Conservation (phyloP, 2,329 filamentous ascomycete species). For the Neofusicoccum umdonicola region DNA sequence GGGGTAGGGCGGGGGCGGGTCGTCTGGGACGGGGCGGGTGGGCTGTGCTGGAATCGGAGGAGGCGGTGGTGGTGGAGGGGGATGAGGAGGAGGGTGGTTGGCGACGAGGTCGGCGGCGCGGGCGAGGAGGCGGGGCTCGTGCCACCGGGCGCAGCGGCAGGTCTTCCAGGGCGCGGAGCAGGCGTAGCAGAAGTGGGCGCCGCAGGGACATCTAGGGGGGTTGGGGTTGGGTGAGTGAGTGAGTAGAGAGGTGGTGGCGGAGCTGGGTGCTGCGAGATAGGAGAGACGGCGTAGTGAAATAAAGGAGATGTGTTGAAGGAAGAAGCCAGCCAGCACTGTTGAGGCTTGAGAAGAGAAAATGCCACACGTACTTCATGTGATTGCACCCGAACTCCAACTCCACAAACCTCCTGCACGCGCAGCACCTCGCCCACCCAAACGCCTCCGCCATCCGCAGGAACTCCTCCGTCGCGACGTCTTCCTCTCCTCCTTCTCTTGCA, state of each 20-base stretch:
- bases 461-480: conserved; percentile 26
- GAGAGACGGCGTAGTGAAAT: neutral
- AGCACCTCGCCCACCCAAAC: conserved; percentile 65
- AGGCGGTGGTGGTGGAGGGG: too few relatives aligned
- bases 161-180: conserved; percentile 48
- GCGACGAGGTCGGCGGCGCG: neutral
- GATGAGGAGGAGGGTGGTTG: too few relatives aligned
- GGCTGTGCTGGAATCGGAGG: too few relatives aligned
- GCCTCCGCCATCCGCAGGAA: conserved; percentile 62
- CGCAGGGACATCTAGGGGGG: conserved; percentile 44
- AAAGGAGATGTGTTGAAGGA: too few relatives aligned
- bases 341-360: too few relatives aligned
- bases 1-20: conserved; percentile 2
- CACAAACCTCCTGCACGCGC: conserved; percentile 60
- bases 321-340: too few relatives aligned
- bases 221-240: too few relatives aligned
- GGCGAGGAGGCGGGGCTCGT: conserved; percentile 4
- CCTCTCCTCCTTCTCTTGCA: conserved; percentile 16
- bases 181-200: conserved; percentile 67
- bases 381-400: conserved; percentile 61
- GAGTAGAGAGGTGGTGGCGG: neutral
- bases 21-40: neutral
- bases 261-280: neutral
- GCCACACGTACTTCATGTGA: conserved; percentile 60
- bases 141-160: conserved; percentile 12